A percentile compares a stretch with the other conserved stretches of the same genome.
Evolutionary conservation across 2,329 filamentous ascomycete species (phyloP).

Genomic region (Didymosphaeria variabile): DNA sequence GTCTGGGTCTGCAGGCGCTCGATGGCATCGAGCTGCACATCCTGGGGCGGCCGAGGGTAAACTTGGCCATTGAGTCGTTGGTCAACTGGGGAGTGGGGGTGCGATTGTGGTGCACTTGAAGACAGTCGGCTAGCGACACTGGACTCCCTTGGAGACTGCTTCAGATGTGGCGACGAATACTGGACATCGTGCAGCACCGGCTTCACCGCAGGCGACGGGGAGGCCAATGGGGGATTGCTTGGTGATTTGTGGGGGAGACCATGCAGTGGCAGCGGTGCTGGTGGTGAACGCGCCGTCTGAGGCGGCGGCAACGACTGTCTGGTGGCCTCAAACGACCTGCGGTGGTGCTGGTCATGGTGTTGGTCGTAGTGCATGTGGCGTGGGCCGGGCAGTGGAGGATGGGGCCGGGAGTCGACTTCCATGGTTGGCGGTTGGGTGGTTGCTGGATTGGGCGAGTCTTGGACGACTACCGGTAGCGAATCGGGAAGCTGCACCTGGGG

Average conservation of each 20-base stretch:
- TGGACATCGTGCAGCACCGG: constrained; percentile 28
- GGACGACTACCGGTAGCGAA: constrained; percentile 27
- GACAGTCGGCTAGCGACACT: constrained; percentile 27
- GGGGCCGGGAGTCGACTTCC: constrained; percentile 42
- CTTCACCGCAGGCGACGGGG: constrained; percentile 28
- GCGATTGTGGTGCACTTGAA: constrained; percentile 19
- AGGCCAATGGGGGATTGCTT: constrained; percentile 24
- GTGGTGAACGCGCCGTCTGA: constrained; percentile 31
- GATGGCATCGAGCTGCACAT: constrained; percentile 52
- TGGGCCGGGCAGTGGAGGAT: constrained; percentile 29
- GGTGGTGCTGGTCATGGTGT: constrained; percentile 26
- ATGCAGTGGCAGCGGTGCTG: constrained; percentile 23
- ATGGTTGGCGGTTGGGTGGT: constrained; percentile 26
- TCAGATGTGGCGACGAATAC: constrained; percentile 24
- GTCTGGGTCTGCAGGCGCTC: constrained; percentile 59
- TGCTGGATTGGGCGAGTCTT: constrained; percentile 28
- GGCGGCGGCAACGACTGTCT: constrained; percentile 30
- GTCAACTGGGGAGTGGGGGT: constrained; percentile 24
- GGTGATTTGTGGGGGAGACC: constrained; percentile 27
- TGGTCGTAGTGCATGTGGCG: constrained; percentile 26
- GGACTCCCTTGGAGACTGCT: constrained; percentile 25
- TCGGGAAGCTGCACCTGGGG: constrained; percentile 37
- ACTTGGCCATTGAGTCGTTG: constrained; percentile 36
- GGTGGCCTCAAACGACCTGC: constrained; percentile 25
- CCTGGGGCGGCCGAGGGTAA: constrained; percentile 40